Conservation (phyloP, 1,284 basidiomycete genomes). For the Laetiporus sulphureus region DNA sequence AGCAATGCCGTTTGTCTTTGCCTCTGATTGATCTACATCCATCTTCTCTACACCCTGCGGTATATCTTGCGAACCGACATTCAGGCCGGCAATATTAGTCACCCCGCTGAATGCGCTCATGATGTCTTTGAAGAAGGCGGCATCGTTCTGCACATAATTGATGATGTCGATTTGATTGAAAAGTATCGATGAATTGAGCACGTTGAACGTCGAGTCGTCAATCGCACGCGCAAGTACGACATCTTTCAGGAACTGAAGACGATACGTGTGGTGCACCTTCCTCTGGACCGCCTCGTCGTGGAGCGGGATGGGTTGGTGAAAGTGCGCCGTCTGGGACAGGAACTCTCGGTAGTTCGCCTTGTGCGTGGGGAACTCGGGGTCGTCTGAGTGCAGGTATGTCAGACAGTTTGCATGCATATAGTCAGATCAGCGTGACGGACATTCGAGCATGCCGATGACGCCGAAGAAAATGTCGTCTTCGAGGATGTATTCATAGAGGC, state of each 20-base stretch:
- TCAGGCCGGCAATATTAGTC: slow-evolving; percentile 42
- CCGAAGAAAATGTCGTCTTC: slow-evolving; percentile 91
- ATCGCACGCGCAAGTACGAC: slow-evolving; percentile 92
- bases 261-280: slow-evolving; percentile 96
- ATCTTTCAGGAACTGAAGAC: slow-evolving; percentile 95
- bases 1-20: slow-evolving; percentile 15
- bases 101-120: slow-evolving; percentile 74
- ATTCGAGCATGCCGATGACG: slow-evolving; percentile 96
- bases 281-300: slow-evolving; percentile 65
- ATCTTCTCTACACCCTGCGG: slow-evolving; percentile 20
- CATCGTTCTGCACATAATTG: slow-evolving; percentile 79
- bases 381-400: slow-evolving; percentile 51
- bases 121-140: slow-evolving; percentile 70
- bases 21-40: slow-evolving; percentile 33
- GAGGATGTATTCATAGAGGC: slow-evolving; percentile 91
- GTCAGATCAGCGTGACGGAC: slow-evolving; percentile 41
- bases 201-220: slow-evolving; percentile 96
- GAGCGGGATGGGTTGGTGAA: slow-evolving; percentile 83
- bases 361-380: slow-evolving; percentile 91
- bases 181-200: slow-evolving; percentile 95
- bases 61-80: slow-evolving; percentile 23
- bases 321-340: slow-evolving; percentile 74
- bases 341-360: slow-evolving; percentile 98
- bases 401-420: slow-evolving; percentile 9
- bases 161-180: slow-evolving; percentile 99